Percentiles rank a stretch among this genome's conserved stretches.
These are phyloP conservation scores for Magnolia officinalis DNA, from an alignment of 164 flowering plant genomes.

Conservation along the genomic window DNA sequence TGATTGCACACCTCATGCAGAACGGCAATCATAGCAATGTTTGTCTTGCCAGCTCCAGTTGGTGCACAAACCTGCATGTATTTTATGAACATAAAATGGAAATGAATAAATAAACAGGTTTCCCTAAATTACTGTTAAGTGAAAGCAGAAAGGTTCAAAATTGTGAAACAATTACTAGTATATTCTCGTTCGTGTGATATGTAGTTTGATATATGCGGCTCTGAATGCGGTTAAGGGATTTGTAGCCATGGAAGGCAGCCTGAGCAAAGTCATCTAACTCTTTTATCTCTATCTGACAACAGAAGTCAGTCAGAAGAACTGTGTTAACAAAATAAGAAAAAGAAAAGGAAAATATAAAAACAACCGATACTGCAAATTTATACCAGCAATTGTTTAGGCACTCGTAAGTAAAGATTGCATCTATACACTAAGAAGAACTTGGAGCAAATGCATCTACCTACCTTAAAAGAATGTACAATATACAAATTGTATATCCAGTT, in stretches of 20 bases:
- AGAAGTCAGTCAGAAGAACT: neutral
- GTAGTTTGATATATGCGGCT: slow-evolving; percentile 85
- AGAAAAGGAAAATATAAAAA: neutral
- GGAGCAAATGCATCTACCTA: no score
- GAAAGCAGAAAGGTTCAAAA: neutral
- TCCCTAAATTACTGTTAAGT: neutral
- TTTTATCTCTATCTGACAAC: slow-evolving; percentile 76
- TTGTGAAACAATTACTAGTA: slow-evolving; percentile 44
- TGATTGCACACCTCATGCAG: slow-evolving; percentile 72
- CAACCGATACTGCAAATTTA: no score
- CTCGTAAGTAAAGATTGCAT: no score
- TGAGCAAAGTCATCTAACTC: slow-evolving; percentile 98
- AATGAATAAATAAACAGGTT: neutral
- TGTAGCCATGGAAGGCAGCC: slow-evolving; percentile 95
- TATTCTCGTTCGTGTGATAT: slow-evolving; percentile 83
- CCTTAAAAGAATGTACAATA: no score
- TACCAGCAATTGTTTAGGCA: no score
- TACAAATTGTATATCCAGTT: no score
- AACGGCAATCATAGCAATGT: slow-evolving; percentile 93
- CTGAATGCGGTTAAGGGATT: slow-evolving; percentile 88
- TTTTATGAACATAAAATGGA: neutral
- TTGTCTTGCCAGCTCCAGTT: slow-evolving; percentile 99
- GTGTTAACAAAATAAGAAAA: neutral
- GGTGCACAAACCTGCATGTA: slow-evolving; percentile 95
- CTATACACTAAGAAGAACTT: no score